A percentile compares a stretch with the other conserved stretches of the same genome.
phyloP scores from a whole-genome alignment of 495 filamentous ascomycete species.

The Poronia punctata region DNA sequence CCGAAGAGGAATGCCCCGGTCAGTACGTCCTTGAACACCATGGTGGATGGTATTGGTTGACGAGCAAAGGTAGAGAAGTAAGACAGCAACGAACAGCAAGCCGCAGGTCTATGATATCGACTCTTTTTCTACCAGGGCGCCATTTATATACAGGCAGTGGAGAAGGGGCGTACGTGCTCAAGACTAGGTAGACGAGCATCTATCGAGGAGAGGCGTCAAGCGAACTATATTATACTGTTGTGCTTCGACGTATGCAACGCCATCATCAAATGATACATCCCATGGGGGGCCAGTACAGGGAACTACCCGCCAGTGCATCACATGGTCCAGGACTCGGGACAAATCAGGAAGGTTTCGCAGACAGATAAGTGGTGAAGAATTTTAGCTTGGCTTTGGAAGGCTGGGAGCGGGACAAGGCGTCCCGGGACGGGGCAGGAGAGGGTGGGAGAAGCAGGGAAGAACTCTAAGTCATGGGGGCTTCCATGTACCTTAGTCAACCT shows the following conservation, averaged over 20 bases:
- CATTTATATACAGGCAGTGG: conserved; percentile 4
- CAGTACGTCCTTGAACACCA: conserved; percentile 21
- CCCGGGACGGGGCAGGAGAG: no score
- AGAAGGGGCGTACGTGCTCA: conserved; percentile 1
- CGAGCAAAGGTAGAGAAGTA: background rate
- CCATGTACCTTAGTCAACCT: conserved; percentile 1
- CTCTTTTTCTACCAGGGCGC: conserved; percentile 1
- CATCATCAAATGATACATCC: background rate
- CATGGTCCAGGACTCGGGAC: conserved; percentile 25
- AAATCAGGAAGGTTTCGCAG: conserved; percentile 28
- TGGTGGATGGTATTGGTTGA: conserved; percentile 8
- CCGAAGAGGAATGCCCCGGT: conserved; percentile 21
- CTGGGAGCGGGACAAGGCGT: conserved; percentile 15
- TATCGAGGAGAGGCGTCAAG: background rate
- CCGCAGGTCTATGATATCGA: background rate
- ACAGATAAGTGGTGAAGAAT: conserved; percentile 9
- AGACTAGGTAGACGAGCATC: conserved; percentile 4
- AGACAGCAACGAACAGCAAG: background rate
- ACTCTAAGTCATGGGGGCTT: conserved; percentile 12
- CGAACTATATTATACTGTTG: conserved; percentile 8
- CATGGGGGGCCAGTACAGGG: conserved; percentile 1
- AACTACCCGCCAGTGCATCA: conserved; percentile 11
- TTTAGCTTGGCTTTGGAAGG: conserved; percentile 2
- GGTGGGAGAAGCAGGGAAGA: no score
- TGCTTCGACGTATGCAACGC: background rate